Conservation (phyloP, 345 rosid species). For the Ceriops zippeliana region DNA sequence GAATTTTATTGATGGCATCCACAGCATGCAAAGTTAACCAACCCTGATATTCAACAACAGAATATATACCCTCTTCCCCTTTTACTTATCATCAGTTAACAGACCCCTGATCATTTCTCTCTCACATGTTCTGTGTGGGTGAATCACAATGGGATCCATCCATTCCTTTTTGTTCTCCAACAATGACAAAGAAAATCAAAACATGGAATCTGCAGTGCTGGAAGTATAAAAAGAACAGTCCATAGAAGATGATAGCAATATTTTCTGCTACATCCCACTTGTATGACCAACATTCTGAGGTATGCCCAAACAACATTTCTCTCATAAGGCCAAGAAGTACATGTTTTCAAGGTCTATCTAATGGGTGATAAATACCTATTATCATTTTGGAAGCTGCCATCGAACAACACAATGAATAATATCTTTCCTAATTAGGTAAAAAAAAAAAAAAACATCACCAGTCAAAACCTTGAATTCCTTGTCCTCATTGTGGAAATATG, state of each 20-base stretch:
- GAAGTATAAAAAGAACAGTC: neutral
- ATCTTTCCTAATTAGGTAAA: constrained; percentile 84
- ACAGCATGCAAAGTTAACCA: constrained; percentile 4
- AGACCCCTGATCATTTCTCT: too few species aligned
- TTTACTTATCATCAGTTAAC: too few species aligned
- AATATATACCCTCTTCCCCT: too few species aligned
- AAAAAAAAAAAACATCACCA: constrained; percentile 87
- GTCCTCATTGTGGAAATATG: constrained; percentile 65
- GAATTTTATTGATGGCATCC: constrained; percentile 5
- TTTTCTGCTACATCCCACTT: too few species aligned
- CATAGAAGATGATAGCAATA: too few species aligned
- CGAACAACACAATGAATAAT: constrained; percentile 74
- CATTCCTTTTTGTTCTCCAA: neutral
- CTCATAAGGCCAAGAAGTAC: neutral
- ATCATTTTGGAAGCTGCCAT: constrained; percentile 73
- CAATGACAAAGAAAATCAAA: neutral
- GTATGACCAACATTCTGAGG: too few species aligned
- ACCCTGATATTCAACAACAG: constrained; percentile 8
- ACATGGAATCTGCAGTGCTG: neutral
- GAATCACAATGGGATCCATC: neutral
- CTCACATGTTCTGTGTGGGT: too few species aligned
- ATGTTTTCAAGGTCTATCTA: too few species aligned
- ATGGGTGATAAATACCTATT: constrained; percentile 37
- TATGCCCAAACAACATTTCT: too few species aligned
- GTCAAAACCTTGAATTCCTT: constrained; percentile 80